These are phyloP conservation scores for Puccinia coronata DNA, from an alignment of 1,284 basidiomycete genomes.

Conservation along the genomic window DNA sequence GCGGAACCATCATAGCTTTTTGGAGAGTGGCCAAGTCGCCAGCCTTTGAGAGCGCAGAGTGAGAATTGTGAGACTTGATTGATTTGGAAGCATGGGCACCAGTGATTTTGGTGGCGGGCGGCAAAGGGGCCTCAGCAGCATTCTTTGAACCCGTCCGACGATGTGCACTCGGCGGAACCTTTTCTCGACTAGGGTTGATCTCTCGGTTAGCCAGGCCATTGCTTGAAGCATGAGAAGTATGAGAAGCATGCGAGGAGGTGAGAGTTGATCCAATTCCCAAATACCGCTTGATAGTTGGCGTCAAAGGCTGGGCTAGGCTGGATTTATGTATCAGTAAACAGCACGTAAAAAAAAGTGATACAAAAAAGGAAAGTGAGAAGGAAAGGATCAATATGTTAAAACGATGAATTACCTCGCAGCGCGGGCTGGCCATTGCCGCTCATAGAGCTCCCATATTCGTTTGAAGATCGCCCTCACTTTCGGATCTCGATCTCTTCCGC, in stretches of 20 bases:
- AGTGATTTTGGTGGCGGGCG: background rate
- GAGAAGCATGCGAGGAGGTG: slow-evolving; percentile 12
- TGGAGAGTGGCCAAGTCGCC: slow-evolving; percentile 30
- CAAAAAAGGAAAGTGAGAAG: background rate
- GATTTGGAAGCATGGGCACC: slow-evolving; percentile 17
- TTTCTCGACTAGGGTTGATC: background rate
- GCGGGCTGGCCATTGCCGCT: slow-evolving; percentile 68
- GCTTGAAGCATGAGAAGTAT: slow-evolving; percentile 6
- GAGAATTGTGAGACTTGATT: slow-evolving; percentile 11
- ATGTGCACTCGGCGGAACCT: slow-evolving; percentile 7
- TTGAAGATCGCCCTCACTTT: slow-evolving; percentile 71
- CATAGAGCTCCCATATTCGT: slow-evolving; percentile 74
- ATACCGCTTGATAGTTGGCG: slow-evolving; percentile 75
- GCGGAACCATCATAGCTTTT: slow-evolving; percentile 40
- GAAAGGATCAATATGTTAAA: background rate
- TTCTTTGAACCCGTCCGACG: slow-evolving; percentile 20
- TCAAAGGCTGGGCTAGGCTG: slow-evolving; percentile 73
- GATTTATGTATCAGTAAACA: slow-evolving; percentile 18
- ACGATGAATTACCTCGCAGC: slow-evolving; percentile 66
- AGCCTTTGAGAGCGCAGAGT: background rate
- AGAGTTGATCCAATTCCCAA: slow-evolving; percentile 58
- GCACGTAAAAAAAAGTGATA: background rate
- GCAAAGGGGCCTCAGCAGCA: background rate
- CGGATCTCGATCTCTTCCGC: slow-evolving; percentile 73
- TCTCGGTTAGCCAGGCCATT: background rate